Percentiles rank a stretch among this genome's conserved stretches.
Evolutionary conservation across 2,329 filamentous ascomycete genomes (phyloP).

Genomic region (Dothidotthia symphoricarpi): DNA sequence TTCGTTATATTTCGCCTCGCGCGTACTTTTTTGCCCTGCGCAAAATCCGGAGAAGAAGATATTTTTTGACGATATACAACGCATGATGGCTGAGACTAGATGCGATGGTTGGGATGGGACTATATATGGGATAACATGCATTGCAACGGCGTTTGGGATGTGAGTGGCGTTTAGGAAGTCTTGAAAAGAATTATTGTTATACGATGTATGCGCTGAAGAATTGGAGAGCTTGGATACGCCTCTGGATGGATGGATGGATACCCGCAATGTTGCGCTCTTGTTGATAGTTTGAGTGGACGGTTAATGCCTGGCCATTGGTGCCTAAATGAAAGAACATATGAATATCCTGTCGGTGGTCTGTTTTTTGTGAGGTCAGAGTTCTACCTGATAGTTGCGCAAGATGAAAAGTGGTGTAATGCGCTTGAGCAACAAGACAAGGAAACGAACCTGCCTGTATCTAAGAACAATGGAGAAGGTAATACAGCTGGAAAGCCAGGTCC

Average conservation of each 20-base stretch:
- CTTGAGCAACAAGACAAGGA: no score
- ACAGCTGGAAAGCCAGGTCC: no score
- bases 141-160: neutral
- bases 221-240: neutral
- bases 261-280: neutral
- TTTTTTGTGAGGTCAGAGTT: no score
- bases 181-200: neutral
- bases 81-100: neutral
- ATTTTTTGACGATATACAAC: neutral
- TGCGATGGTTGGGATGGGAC: neutral
- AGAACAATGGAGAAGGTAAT: no score
- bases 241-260: constrained; percentile 1
- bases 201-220: neutral
- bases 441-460: no score
- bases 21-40: no score
- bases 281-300: no score
- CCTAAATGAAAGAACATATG: neutral
- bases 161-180: neutral
- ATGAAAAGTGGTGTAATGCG: no score
- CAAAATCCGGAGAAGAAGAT: neutral
- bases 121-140: neutral
- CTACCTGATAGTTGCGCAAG: no score
- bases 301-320: neutral
- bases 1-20: no score
- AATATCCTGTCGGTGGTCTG: no score